phyloP scores from a whole-genome alignment of 1,139 yeast species.

The Blastobotrys elegans region DNA sequence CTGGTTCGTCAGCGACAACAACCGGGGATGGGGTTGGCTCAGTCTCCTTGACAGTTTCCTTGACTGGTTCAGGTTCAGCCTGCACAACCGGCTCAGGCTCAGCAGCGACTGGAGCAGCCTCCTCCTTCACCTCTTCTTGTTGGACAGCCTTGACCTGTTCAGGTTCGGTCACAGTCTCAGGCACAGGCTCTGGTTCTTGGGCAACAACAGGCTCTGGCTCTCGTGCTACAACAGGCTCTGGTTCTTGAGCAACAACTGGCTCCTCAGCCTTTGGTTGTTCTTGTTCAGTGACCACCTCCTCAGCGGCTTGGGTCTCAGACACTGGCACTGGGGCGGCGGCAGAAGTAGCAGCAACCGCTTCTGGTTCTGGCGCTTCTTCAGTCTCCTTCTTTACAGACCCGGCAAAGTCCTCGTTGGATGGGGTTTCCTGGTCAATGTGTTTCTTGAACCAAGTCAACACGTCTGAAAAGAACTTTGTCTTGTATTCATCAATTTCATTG shows the following conservation, averaged over 20 bases:
- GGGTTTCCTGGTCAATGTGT: slow-evolving; percentile 5
- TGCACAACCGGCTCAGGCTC: slow-evolving; percentile 6
- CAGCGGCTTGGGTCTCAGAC: slow-evolving; percentile 10
- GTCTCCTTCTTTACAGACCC: slow-evolving; percentile 4
- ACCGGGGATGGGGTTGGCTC: not conserved
- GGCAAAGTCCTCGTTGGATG: slow-evolving; percentile 11
- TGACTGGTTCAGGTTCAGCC: slow-evolving; percentile 6
- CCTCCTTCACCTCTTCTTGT: not conserved
- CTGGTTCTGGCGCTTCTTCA: not conserved
- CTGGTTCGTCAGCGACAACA: not conserved
- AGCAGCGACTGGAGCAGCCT: not conserved
- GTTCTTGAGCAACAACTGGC: slow-evolving; percentile 7
- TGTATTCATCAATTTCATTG: slow-evolving; percentile 42
- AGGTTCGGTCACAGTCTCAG: not conserved
- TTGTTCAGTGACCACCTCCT: slow-evolving; percentile 8
- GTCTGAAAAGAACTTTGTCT: slow-evolving; percentile 35
- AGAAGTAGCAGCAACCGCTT: slow-evolving; percentile 8
- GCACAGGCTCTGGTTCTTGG: slow-evolving; percentile 1
- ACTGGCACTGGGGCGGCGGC: slow-evolving; percentile 6
- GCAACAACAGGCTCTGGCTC: slow-evolving; percentile 8
- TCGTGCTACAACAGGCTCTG: slow-evolving; percentile 4
- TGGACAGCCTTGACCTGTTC: not conserved
- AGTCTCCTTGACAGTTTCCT: slow-evolving; percentile 3
- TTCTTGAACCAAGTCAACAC: slow-evolving; percentile 40
- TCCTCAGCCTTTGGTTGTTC: slow-evolving; percentile 5